These are phyloP conservation scores for Claviceps sp. DNA, from an alignment of 2,329 filamentous ascomycete genomes.

Conservation along the genomic window DNA sequence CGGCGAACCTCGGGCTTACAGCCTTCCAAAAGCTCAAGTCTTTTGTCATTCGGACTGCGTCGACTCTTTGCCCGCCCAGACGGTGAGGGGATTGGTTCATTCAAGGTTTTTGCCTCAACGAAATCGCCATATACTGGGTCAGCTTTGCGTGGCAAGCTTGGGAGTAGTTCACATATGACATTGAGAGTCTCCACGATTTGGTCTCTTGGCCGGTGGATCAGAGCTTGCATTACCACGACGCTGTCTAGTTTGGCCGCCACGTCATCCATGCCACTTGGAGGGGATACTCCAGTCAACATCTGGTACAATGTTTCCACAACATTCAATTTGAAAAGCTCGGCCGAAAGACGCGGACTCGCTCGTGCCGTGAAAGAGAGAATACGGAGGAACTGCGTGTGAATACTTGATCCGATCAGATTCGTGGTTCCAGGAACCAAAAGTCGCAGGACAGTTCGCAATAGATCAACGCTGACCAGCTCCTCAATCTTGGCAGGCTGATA, in stretches of 20 bases:
- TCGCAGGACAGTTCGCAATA: slow-evolving; percentile 73
- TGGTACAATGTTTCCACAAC: slow-evolving; percentile 96
- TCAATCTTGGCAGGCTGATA: slow-evolving; percentile 79
- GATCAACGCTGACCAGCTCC: slow-evolving; percentile 76
- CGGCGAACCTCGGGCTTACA: slow-evolving; percentile 80
- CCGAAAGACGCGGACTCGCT: slow-evolving; percentile 74
- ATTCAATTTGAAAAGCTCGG: slow-evolving; percentile 88
- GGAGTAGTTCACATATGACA: slow-evolving; percentile 88
- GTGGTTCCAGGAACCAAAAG: slow-evolving; percentile 87
- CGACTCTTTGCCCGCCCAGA: slow-evolving; percentile 17
- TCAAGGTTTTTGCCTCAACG: slow-evolving; percentile 25
- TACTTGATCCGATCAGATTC: slow-evolving; percentile 84
- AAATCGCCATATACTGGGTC: slow-evolving; percentile 30
- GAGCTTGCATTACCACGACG: slow-evolving; percentile 94
- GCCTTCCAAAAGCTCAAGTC: slow-evolving; percentile 65
- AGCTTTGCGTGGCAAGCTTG: slow-evolving; percentile 49
- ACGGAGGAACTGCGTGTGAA: slow-evolving; percentile 91
- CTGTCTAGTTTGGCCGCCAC: slow-evolving; percentile 82
- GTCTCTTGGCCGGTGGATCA: slow-evolving; percentile 89
- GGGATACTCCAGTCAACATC: slow-evolving; percentile 89
- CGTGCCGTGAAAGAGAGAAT: slow-evolving; percentile 83
- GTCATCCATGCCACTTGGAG: slow-evolving; percentile 65
- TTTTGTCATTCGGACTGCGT: slow-evolving; percentile 57
- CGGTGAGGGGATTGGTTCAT: slow-evolving; percentile 28
- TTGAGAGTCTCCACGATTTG: slow-evolving; percentile 96